Evolutionary conservation across 352 stramenopile genomes (phyloP).

Genomic region (Globisporangium lucens): DNA sequence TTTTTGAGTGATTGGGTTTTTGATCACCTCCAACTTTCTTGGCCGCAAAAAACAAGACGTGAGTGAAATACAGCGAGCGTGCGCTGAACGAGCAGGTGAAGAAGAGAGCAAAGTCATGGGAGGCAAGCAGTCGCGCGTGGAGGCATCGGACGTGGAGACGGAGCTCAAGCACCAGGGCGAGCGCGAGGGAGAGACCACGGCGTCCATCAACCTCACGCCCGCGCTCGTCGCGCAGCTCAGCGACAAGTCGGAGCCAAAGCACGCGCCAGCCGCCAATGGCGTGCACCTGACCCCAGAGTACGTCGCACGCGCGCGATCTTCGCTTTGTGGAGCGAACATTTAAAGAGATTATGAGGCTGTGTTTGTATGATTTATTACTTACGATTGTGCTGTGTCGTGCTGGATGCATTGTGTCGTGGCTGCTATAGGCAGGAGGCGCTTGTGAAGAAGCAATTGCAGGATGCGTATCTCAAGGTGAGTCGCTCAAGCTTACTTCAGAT

Average conservation of each 20-base stretch:
- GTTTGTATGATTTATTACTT: not conserved
- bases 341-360: not conserved
- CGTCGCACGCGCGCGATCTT: constrained; percentile 15
- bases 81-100: not conserved
- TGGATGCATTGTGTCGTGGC: not conserved
- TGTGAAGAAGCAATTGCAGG: constrained; percentile 73
- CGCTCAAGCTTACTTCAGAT: not conserved
- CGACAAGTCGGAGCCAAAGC: constrained; percentile 29
- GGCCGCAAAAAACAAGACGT: constrained; percentile 14
- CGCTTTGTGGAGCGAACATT: not conserved
- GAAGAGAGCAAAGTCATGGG: constrained; percentile 38
- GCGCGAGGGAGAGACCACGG: constrained; percentile 39
- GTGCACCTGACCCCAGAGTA: constrained; percentile 42
- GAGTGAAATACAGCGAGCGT: not conserved
- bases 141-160: constrained; percentile 49
- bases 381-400: not conserved
- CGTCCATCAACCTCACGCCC: constrained; percentile 68
- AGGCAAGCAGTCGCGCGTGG: constrained; percentile 75
- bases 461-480: constrained; percentile 70
- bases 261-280: constrained; percentile 9
- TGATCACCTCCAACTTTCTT: constrained; percentile 1
- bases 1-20: not conserved
- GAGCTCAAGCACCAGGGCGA: constrained; percentile 48
- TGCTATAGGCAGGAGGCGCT: constrained; percentile 43
- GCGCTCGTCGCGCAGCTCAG: constrained; percentile 73